A percentile compares a stretch with the other conserved stretches of the same genome.
These are phyloP conservation scores for Aspergillus flavus DNA, from an alignment of 2,329 filamentous ascomycete genomes.

Conservation along the genomic window DNA sequence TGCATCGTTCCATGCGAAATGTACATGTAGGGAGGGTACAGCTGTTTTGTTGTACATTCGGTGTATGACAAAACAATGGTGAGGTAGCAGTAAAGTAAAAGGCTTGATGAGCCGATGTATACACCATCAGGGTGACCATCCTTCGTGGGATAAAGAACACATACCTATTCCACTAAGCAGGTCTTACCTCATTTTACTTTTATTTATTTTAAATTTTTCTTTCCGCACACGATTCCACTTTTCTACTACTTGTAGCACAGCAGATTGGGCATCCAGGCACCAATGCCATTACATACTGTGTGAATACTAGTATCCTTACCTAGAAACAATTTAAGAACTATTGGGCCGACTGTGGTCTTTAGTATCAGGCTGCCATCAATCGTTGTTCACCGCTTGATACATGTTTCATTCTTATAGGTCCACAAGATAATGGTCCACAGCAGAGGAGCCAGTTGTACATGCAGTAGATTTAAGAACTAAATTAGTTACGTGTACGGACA, in stretches of 20 bases:
- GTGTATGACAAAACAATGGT: not conserved
- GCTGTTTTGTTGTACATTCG: not conserved
- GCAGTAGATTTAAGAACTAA: slow-evolving; percentile 1
- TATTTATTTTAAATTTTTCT: not conserved
- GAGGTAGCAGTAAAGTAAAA: not conserved
- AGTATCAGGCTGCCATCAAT: not conserved
- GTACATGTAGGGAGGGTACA: not conserved
- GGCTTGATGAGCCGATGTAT: not conserved
- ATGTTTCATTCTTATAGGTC: slow-evolving; percentile 23
- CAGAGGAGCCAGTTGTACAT: slow-evolving; percentile 17
- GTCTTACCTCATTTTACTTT: not conserved
- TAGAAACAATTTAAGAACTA: not conserved
- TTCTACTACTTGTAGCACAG: not conserved
- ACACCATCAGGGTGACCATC: not conserved
- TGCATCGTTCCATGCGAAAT: not conserved
- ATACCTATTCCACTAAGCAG: not conserved
- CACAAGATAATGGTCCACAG: slow-evolving; percentile 2
- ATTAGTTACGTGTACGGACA: not conserved
- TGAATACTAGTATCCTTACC: not conserved
- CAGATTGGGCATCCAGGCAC: slow-evolving; percentile 14
- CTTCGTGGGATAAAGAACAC: too few relatives aligned
- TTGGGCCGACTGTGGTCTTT: slow-evolving; percentile 1
- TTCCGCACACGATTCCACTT: slow-evolving; percentile 1
- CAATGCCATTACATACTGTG: not conserved
- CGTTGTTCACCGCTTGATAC: slow-evolving; percentile 12